Evolutionary conservation across 768 basidiomycete species (phyloP).

Genomic region (Hypholoma fasciculare): DNA sequence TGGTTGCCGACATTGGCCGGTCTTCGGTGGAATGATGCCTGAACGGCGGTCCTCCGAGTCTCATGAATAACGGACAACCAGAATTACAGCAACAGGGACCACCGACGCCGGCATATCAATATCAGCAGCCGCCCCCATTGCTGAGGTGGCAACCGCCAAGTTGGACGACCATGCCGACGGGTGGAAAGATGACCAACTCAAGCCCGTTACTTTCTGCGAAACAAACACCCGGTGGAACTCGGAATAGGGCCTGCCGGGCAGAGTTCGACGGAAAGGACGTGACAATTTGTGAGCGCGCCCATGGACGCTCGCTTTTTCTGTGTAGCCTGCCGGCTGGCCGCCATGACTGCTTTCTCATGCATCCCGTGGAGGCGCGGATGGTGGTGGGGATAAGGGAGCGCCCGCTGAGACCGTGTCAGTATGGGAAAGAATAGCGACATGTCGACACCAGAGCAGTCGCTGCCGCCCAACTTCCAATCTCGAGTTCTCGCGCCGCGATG

Average conservation of each 20-base stretch:
- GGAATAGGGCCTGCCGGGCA: constrained; percentile 1
- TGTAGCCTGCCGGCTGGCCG: no score
- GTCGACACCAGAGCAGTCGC: no score
- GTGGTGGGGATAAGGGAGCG: no score
- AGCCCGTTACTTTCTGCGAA: constrained; percentile 60
- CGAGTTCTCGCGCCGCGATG: no score
- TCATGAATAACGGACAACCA: constrained; percentile 32
- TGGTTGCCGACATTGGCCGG: no score
- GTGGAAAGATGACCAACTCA: constrained; percentile 45
- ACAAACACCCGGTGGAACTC: constrained; percentile 33
- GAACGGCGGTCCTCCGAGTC: constrained; percentile 26
- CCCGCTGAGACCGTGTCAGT: no score
- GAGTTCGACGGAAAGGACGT: background rate
- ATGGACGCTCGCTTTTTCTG: no score
- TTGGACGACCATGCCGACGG: constrained; percentile 51
- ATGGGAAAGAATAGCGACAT: no score
- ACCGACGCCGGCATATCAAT: constrained; percentile 30
- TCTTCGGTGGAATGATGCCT: constrained; percentile 19
- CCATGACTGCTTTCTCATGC: no score
- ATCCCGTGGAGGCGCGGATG: no score
- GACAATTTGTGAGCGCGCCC: no score
- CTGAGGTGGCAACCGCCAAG: constrained; percentile 60
- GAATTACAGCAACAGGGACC: constrained; percentile 29
- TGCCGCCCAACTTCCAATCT: no score
- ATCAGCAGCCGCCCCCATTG: constrained; percentile 33